Base-by-base conservation (phyloP, 2,329 filamentous ascomycete genomes). In the Fusarium mangiferae region DNA sequence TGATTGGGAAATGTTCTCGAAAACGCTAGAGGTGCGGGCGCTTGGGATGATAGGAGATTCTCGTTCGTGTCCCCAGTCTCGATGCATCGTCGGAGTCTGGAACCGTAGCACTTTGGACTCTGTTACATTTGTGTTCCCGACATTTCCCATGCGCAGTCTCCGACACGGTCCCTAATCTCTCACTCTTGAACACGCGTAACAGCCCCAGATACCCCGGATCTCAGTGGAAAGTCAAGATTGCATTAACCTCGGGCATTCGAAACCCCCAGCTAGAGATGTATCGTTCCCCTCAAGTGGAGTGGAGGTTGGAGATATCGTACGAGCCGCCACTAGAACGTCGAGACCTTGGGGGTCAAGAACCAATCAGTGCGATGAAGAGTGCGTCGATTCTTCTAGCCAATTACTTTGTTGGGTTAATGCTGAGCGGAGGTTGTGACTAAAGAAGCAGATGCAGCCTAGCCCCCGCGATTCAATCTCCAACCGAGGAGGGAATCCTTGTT, bases 251-350 rank as follows among this genome's bases (percentile, higher is more conserved):
- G 39, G 24, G 22, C 22, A 30, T 22, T 5, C 36, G 24, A 28
- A 28, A 18, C 49, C 30, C 41, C 64, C 22, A 62, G 48, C 49
- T n/a, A 33, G 35, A 52, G 49, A n/a, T 15, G 13, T 11, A 30
- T 55, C 18, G 26, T 60, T 60, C 54, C 45, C 66, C 41, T 36
- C 42, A 55, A 39, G 49, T 64, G 56, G 57, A 39, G 49, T 64
- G 56, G 57, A 54, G 65, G 56, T 66, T 68, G 66, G 57, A 18
- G 65, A 63, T 38, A 64, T 69, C 66, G 57, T 69, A 69, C 66
- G 66, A 69, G 48, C 30, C 15, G 12, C 55, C 22, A 44, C 36
- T 39, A 36, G 30, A 57, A 56, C 26, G 38, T 22, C 49, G 15
- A 57, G 46, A 56, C 38, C 15, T 18, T 62, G 38, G 15, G 58